Percentiles rank a stretch among this genome's conserved stretches.
Conservation (phyloP, 768 basidiomycete genomes). For the Nidularia pulvinata region DNA sequence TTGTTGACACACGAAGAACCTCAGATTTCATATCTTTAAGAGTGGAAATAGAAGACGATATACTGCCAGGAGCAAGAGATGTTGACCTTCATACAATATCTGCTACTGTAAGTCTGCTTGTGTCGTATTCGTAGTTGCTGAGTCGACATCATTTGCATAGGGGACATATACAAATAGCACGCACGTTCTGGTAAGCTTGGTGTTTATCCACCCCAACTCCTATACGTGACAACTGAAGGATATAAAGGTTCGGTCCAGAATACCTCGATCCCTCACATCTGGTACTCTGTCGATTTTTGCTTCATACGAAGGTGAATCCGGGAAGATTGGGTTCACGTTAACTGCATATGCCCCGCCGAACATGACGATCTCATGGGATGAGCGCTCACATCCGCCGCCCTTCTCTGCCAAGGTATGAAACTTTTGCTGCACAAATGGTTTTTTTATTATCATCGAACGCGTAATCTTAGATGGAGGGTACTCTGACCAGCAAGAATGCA, state of each 20-base stretch:
- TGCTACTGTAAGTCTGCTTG: slow-evolving; percentile 28
- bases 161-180: slow-evolving; percentile 54
- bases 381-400: slow-evolving; percentile 30
- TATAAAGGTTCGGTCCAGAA: slow-evolving; percentile 30
- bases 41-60: slow-evolving; percentile 45
- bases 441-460: background rate
- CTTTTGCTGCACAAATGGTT: background rate
- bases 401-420: slow-evolving; percentile 35
- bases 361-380: slow-evolving; percentile 44
- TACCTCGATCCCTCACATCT: slow-evolving; percentile 28
- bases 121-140: background rate
- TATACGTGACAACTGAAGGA: no score
- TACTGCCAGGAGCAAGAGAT: slow-evolving; percentile 16
- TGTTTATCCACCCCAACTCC: no score
- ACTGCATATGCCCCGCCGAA: slow-evolving; percentile 48
- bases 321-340: slow-evolving; percentile 69
- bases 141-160: slow-evolving; percentile 14
- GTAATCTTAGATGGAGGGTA: slow-evolving; percentile 53
- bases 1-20: slow-evolving; percentile 53
- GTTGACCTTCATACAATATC: slow-evolving; percentile 28
- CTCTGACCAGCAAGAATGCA: slow-evolving; percentile 67
- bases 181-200: slow-evolving; percentile 38
- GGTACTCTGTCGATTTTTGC: slow-evolving; percentile 54
- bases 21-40: slow-evolving; percentile 72
- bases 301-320: slow-evolving; percentile 68